A percentile compares a stretch with the other conserved stretches of the same genome.
phyloP scores from a whole-genome alignment of 768 basidiomycete species.

The Suillus subluteus region DNA sequence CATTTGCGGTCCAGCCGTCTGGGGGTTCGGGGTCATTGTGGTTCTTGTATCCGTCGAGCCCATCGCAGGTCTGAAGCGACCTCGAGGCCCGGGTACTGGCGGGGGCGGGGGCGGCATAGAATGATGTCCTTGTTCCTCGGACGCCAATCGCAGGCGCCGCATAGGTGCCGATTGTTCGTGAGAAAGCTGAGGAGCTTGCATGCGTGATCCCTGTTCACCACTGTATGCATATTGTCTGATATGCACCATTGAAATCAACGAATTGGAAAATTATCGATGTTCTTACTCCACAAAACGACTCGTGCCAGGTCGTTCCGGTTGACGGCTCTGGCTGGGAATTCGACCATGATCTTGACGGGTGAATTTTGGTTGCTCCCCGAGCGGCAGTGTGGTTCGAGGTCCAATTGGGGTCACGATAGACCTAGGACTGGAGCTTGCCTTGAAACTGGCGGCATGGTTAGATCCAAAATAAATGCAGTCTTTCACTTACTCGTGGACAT shows the following conservation, averaged over 20 bases:
- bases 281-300: constrained; percentile 55
- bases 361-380: constrained; percentile 50
- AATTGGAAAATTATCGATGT: constrained; percentile 19
- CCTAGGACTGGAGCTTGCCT: constrained; percentile 62
- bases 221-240: constrained; percentile 71
- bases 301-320: constrained; percentile 48
- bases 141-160: constrained; percentile 39
- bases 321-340: constrained; percentile 16
- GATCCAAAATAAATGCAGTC: background rate
- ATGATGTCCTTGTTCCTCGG: constrained; percentile 31
- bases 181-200: constrained; percentile 41
- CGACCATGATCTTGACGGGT: constrained; percentile 30
- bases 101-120: constrained; percentile 36
- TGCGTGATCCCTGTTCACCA: constrained; percentile 48
- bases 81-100: constrained; percentile 21
- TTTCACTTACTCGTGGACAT: constrained; percentile 44
- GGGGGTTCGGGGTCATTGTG: constrained; percentile 18
- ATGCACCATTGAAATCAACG: constrained; percentile 14
- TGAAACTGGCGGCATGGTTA: constrained; percentile 19
- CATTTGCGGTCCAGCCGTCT: constrained; percentile 10
- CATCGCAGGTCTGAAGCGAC: constrained; percentile 29
- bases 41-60: constrained; percentile 11
- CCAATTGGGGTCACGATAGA: constrained; percentile 57
- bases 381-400: constrained; percentile 72
- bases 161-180: constrained; percentile 47